Evolutionary conservation across 2,329 filamentous ascomycete species (phyloP).

Genomic region (Pyricularia pennisetigena): DNA sequence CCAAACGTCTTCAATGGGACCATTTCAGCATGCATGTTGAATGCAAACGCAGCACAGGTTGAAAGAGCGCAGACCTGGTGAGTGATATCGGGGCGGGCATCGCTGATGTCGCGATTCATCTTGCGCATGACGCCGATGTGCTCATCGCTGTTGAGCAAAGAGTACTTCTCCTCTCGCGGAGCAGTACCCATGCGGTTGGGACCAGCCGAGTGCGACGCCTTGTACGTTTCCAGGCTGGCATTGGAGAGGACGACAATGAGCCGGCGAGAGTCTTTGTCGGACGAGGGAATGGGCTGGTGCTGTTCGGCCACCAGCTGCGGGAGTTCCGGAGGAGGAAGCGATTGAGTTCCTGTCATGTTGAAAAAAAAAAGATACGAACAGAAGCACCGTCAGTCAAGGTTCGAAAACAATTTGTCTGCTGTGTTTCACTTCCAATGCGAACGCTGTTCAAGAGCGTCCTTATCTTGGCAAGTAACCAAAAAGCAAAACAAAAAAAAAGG

Average conservation of each 20-base stretch:
- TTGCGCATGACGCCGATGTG: slow-evolving; percentile 99
- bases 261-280: slow-evolving; percentile 83
- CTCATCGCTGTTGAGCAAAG: slow-evolving; percentile 95
- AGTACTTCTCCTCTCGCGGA: slow-evolving; percentile 87
- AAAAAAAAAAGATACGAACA: not conserved
- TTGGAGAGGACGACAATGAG: slow-evolving; percentile 95
- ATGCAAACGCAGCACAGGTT: slow-evolving; percentile 22
- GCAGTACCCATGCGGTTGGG: slow-evolving; percentile 47
- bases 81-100: slow-evolving; percentile 94
- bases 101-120: slow-evolving; percentile 98
- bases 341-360: slow-evolving; percentile 70
- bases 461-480: not conserved
- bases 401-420: not conserved
- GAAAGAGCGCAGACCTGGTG: slow-evolving; percentile 62
- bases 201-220: slow-evolving; percentile 64
- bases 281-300: slow-evolving; percentile 69
- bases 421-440: not conserved
- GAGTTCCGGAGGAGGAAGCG: slow-evolving; percentile 81
- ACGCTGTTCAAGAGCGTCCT: not conserved
- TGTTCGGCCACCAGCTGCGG: slow-evolving; percentile 92
- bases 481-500: not conserved
- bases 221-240: slow-evolving; percentile 96
- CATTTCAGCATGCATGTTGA: slow-evolving; percentile 31
- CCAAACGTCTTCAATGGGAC: not conserved
- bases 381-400: not conserved